phyloP scores from a whole-genome alignment of 768 basidiomycete genomes.

The Hypholoma fasciculare region DNA sequence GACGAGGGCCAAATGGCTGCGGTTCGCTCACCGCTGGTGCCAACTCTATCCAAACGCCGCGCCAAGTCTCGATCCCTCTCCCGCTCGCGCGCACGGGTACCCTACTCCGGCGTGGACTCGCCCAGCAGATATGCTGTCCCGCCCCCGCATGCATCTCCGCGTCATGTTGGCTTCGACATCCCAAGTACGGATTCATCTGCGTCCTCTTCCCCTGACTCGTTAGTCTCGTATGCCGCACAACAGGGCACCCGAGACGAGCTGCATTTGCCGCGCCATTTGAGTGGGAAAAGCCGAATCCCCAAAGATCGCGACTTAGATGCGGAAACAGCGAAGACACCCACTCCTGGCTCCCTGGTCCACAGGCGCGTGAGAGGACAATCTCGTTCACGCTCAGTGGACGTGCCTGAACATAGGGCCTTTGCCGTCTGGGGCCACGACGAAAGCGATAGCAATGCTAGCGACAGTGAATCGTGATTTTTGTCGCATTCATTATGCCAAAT shows the following conservation, averaged over 20 bases:
- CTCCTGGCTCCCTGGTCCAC: conserved; percentile 38
- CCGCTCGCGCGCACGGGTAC: conserved; percentile 39
- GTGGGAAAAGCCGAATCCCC: conserved; percentile 58
- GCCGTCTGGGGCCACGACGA: conserved; percentile 90
- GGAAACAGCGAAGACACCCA: conserved; percentile 63
- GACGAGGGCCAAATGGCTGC: neutral
- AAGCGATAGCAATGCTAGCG: conserved; percentile 83
- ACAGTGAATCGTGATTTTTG: conserved; percentile 27
- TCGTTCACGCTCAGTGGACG: conserved; percentile 39
- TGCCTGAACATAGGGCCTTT: conserved; percentile 56
- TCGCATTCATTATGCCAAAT: neutral
- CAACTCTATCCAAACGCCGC: conserved; percentile 21
- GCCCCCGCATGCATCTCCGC: conserved; percentile 43
- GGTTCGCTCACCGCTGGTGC: conserved; percentile 8
- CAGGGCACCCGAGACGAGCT: conserved; percentile 34
- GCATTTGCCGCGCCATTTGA: conserved; percentile 28
- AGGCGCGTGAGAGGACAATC: conserved; percentile 32
- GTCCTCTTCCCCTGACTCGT: conserved; percentile 39
- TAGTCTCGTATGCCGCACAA: conserved; percentile 25
- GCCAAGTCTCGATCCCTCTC: conserved; percentile 39
- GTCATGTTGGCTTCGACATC: conserved; percentile 53
- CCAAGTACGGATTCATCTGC: conserved; percentile 30
- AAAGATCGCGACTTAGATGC: conserved; percentile 56
- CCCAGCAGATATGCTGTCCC: conserved; percentile 59
- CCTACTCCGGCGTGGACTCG: conserved; percentile 60